These are phyloP conservation scores for Vigna radiata DNA, from an alignment of 306 rosid species.

Conservation along the genomic window DNA sequence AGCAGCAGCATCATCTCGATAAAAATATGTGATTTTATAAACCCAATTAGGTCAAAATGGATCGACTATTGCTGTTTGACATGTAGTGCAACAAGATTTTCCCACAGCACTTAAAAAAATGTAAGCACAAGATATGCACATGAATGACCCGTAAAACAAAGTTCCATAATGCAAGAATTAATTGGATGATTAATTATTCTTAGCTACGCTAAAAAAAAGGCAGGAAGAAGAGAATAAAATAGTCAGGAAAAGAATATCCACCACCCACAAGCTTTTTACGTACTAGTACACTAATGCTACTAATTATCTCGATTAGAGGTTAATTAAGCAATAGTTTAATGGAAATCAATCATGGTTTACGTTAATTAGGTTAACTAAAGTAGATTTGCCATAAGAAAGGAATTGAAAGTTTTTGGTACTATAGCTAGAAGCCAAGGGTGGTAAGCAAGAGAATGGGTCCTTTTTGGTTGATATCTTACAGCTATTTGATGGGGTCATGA, in stretches of 20 bases:
- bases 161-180: neutral
- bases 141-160: slow-evolving; percentile 22
- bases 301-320: slow-evolving; percentile 25
- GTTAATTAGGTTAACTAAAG: slow-evolving; percentile 5
- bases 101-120: neutral
- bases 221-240: neutral
- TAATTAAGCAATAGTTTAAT: slow-evolving; percentile 25
- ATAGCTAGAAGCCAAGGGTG: slow-evolving; percentile 48
- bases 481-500: slow-evolving; percentile 63
- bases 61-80: slow-evolving; percentile 33
- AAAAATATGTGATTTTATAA: slow-evolving; percentile 5
- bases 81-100: neutral
- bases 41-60: slow-evolving; percentile 40
- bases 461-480: slow-evolving; percentile 56
- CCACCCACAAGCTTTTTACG: neutral
- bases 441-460: slow-evolving; percentile 56
- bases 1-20: neutral
- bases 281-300: no score
- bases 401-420: neutral
- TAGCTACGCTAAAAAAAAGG: neutral
- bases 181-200: slow-evolving; percentile 34
- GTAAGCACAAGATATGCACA: slow-evolving; percentile 3
- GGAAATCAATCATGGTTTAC: slow-evolving; percentile 25
- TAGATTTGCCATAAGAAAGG: slow-evolving; percentile 25
- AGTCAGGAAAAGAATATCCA: slow-evolving; percentile 25